Evolutionary conservation across 352 stramenopile genomes (phyloP).

Genomic region (Peronospora farinosa): DNA sequence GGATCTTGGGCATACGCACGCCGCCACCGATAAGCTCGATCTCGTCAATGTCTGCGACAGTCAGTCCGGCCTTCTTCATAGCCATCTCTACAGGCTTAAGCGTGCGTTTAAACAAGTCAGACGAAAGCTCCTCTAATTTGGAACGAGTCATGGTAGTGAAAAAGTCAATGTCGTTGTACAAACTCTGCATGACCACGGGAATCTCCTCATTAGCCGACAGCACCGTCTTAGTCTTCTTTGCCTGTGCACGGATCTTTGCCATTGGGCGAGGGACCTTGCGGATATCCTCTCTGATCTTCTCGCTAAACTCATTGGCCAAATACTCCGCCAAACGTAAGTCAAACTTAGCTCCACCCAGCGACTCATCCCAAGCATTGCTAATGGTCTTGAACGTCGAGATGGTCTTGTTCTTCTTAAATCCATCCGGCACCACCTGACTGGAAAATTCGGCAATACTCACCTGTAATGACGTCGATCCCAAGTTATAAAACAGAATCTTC

Average conservation of each 20-base stretch:
- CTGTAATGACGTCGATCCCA: slow-evolving; percentile 91
- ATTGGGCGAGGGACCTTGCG: slow-evolving; percentile 84
- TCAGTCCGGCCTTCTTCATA: slow-evolving; percentile 87
- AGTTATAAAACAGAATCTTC: slow-evolving; percentile 96
- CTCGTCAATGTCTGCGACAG: slow-evolving; percentile 87
- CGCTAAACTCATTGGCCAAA: slow-evolving; percentile 92
- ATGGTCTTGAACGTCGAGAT: slow-evolving; percentile 89
- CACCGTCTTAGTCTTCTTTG: slow-evolving; percentile 97
- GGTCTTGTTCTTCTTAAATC: slow-evolving; percentile 90
- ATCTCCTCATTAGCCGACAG: slow-evolving; percentile 96
- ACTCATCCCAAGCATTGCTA: slow-evolving; percentile 91
- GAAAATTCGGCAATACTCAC: slow-evolving; percentile 85
- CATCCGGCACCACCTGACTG: slow-evolving; percentile 76
- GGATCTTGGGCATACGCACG: slow-evolving; percentile 93
- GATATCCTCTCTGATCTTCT: slow-evolving; percentile 89
- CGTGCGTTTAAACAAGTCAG: slow-evolving; percentile 84
- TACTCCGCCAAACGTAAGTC: slow-evolving; percentile 91
- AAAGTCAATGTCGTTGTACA: slow-evolving; percentile 93
- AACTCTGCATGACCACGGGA: slow-evolving; percentile 90
- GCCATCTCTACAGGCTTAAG: slow-evolving; percentile 81
- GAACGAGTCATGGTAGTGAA: slow-evolving; percentile 84
- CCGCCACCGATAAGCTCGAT: slow-evolving; percentile 96
- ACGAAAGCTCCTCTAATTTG: slow-evolving; percentile 89
- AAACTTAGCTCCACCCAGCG: slow-evolving; percentile 88
- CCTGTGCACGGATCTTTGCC: slow-evolving; percentile 92